Evolutionary conservation across 768 basidiomycete genomes (phyloP), one percentile per base, ranked within the genome.

Genomic region (Macrolepiota dolichaula): DNA sequence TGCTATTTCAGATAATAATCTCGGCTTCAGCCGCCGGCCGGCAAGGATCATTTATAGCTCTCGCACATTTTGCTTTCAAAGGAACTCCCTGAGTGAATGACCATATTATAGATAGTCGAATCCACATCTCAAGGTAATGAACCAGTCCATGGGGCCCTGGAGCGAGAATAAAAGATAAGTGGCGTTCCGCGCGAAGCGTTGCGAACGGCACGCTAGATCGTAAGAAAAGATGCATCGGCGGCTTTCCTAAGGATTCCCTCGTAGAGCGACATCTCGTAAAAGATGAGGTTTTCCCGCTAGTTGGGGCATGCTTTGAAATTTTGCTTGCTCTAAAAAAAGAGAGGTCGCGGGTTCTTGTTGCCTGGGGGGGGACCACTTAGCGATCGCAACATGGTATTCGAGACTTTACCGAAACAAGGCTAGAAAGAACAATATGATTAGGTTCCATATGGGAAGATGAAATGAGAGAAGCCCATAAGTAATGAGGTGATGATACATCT

Each of bases 101-200:
- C 17, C 24, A 40, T 15, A 22, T 36, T 32, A 55, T 12, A 47
- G 51, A 42, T n/a, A 56, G 36, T 24, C 37, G n/a, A 22, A 24
- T 1, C 10, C 17, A 6, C 9, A 59, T 7, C 13, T 12, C 22
- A n/a, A 52, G 25, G 38, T 50, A 24, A 55, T 51, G 53, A 53
- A 50, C 37, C 55, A 52, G 55, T 81, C 79, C 81, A 78, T 12
- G 5, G 15, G 17, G 25, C n/a, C 27, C 54, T 10, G 27, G 37
- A 27, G 24, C n/a, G 25, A 55, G 22, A 6, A 9, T 17, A 19
- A 44, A 15, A 29, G 24, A 42, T 55, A 44, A 11, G 35, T 55
- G 38, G 40, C 42, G 62, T 36, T 44, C 47, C 25, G 19, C 25
- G 47, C 12, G 47, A 49, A 49, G 47, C 47, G 22, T 12, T 27